Evolutionary conservation across 176 grass and related monocot species (phyloP).

Genomic region (Bothriochloa decipiens): DNA sequence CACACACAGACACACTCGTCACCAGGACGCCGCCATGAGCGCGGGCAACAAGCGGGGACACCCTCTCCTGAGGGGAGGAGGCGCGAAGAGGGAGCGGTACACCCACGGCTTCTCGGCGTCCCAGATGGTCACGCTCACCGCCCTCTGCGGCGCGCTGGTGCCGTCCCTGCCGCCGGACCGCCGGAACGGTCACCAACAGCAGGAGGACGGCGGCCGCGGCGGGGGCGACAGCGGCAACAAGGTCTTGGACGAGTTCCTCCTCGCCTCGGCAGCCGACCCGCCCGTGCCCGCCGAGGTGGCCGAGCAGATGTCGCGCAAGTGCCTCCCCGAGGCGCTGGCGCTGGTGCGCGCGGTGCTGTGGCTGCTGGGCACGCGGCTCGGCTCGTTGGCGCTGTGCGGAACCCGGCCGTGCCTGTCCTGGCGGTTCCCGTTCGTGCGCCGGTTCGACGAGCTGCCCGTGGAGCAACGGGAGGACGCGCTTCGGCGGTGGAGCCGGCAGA

Average conservation of each 20-base stretch:
- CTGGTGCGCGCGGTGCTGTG: slow-evolving; percentile 72
- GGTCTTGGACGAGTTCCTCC: slow-evolving; percentile 55
- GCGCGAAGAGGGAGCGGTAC: slow-evolving; percentile 45
- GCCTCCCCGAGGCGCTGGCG: slow-evolving; percentile 52
- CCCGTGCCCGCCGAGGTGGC: slow-evolving; percentile 80
- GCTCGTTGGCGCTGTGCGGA: slow-evolving; percentile 75
- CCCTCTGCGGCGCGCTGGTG: slow-evolving; percentile 60
- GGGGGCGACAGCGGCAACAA: slow-evolving; percentile 22
- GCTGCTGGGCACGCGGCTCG: slow-evolving; percentile 68
- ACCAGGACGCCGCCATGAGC: slow-evolving; percentile 12
- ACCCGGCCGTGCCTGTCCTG: slow-evolving; percentile 48
- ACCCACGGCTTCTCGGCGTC: slow-evolving; percentile 80
- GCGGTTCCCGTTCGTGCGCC: slow-evolving; percentile 60
- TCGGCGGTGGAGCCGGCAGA: slow-evolving; percentile 68
- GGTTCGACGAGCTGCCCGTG: slow-evolving; percentile 63
- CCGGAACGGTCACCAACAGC: background rate
- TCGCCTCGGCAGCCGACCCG: slow-evolving; percentile 65
- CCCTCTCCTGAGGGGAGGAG: slow-evolving; percentile 62
- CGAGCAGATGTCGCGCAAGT: slow-evolving; percentile 60
- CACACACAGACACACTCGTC: too few relatives aligned
- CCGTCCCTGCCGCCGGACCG: slow-evolving; percentile 47
- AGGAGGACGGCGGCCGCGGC: background rate
- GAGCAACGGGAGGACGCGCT: slow-evolving; percentile 55
- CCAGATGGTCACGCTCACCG: slow-evolving; percentile 65
- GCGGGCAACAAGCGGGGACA: slow-evolving; percentile 52